These are phyloP conservation scores for Simplicillium aogashimaense DNA, from an alignment of 2,329 filamentous ascomycete genomes.

Conservation along the genomic window DNA sequence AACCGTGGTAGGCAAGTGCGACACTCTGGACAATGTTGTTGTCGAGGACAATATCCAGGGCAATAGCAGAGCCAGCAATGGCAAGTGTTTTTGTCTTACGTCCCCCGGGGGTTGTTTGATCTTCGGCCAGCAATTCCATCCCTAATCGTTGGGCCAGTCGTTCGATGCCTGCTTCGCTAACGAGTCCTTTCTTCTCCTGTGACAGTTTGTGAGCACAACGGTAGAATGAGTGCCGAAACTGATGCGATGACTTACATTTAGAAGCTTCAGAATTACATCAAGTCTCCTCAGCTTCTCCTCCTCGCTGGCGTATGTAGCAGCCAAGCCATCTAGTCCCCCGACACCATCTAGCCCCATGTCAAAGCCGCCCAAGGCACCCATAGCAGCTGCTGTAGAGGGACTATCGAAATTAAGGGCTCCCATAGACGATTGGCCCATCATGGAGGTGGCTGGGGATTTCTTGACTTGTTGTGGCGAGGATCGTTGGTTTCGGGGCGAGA, in stretches of 20 bases:
- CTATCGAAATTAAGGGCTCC: slow-evolving; percentile 51
- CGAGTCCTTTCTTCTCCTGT: slow-evolving; percentile 45
- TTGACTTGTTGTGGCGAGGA: slow-evolving; percentile 57
- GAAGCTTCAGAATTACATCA: slow-evolving; percentile 37
- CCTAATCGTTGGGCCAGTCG: slow-evolving; percentile 58
- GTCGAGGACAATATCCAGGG: slow-evolving; percentile 50
- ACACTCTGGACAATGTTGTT: slow-evolving; percentile 55
- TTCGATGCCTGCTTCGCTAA: slow-evolving; percentile 68
- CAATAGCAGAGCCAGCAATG: slow-evolving; percentile 51
- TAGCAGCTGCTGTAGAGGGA: slow-evolving; percentile 51
- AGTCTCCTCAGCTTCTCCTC: slow-evolving; percentile 46
- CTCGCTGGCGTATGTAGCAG: slow-evolving; percentile 31
- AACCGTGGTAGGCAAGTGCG: slow-evolving; percentile 52
- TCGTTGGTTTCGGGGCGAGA: slow-evolving; percentile 46
- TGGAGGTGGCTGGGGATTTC: slow-evolving; percentile 49
- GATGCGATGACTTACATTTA: slow-evolving; percentile 29
- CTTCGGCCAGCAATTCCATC: slow-evolving; percentile 54
- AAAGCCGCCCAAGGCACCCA: slow-evolving; percentile 42
- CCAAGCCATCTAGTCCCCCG: slow-evolving; percentile 31
- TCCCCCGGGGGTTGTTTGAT: slow-evolving; percentile 32
- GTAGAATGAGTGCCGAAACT: neutral
- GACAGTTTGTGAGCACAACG: slow-evolving; percentile 3
- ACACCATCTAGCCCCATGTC: slow-evolving; percentile 45
- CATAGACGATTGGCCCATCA: slow-evolving; percentile 32
- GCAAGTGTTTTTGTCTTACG: slow-evolving; percentile 45